Conservation (phyloP, 345 rosid species). For the Gossypium thurberi region DNA sequence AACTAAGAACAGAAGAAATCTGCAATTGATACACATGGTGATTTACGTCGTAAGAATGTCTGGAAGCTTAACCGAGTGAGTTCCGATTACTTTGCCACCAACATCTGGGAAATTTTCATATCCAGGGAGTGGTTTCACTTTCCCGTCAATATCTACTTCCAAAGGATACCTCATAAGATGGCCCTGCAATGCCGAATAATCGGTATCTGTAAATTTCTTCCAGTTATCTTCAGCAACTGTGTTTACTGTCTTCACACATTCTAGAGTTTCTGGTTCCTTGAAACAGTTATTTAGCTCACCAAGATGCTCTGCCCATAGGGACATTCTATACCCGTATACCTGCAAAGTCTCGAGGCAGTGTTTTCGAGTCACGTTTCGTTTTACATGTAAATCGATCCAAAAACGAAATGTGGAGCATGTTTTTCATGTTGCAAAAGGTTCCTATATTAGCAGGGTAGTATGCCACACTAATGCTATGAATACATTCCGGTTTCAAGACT, state of each 20-base stretch:
- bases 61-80: conserved; percentile 44
- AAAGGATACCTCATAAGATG: conserved; percentile 85
- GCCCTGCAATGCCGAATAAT: conserved; percentile 45
- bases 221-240: conserved; percentile 57
- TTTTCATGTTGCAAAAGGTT: not conserved
- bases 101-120: conserved; percentile 73
- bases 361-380: not conserved
- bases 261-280: conserved; percentile 45
- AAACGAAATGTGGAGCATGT: not conserved
- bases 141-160: conserved; percentile 50
- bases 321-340: conserved; percentile 90
- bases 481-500: too few relatives aligned
- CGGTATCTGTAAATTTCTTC: conserved; percentile 34
- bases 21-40: not conserved
- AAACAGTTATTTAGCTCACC: conserved; percentile 36
- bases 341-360: conserved; percentile 19
- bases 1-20: too few relatives aligned
- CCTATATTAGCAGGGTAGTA: not conserved
- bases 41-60: conserved; percentile 66
- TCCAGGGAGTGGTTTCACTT: conserved; percentile 48
- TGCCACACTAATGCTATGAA: too few relatives aligned
- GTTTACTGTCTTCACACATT: conserved; percentile 60
- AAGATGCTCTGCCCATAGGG: conserved; percentile 93
- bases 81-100: conserved; percentile 77
- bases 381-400: not conserved